Conservation (phyloP, 305 asterid genomes). For the Fraxinus velutina region DNA sequence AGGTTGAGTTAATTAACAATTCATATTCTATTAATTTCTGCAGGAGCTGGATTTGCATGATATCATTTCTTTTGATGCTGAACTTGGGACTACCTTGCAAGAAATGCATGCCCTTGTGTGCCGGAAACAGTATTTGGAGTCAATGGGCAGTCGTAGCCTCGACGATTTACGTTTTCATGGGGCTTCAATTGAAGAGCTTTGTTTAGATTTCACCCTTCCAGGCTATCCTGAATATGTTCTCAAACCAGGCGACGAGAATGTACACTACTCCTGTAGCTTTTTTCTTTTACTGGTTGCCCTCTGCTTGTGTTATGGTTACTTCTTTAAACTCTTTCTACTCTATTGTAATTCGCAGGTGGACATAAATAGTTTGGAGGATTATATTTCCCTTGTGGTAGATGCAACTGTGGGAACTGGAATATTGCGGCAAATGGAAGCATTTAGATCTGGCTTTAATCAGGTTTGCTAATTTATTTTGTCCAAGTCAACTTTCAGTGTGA, state of each 20-base stretch:
- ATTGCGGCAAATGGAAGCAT: conserved; percentile 82
- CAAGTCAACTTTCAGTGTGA: conserved; percentile 4
- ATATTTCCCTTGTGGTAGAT: conserved; percentile 73
- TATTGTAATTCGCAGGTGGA: conserved; percentile 58
- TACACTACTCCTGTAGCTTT: conserved; percentile 29
- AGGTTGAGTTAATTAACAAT: conserved; percentile 1
- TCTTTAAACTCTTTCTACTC: conserved; percentile 8
- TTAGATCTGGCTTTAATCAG: conserved; percentile 98
- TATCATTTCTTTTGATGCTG: conserved; percentile 67
- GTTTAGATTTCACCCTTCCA: conserved; percentile 89
- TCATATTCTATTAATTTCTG: conserved; percentile 24
- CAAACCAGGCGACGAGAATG: conserved; percentile 66
- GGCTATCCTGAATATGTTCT: conserved; percentile 82
- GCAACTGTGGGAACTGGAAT: conserved; percentile 85
- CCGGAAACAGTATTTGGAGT: conserved; percentile 64
- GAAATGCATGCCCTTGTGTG: conserved; percentile 83
- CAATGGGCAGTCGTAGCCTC: conserved; percentile 43
- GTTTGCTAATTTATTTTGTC: conserved; percentile 30
- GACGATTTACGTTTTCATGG: conserved; percentile 68
- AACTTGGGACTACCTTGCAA: conserved; percentile 78
- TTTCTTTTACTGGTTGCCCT: conserved; percentile 10
- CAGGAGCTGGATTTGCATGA: conserved; percentile 97
- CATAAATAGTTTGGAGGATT: conserved; percentile 71
- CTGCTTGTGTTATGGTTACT: not conserved
- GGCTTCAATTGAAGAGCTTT: conserved; percentile 77